Evolutionary conservation across 306 rosid species (phyloP).

Genomic region (Amphicarpaea edgeworthii): DNA sequence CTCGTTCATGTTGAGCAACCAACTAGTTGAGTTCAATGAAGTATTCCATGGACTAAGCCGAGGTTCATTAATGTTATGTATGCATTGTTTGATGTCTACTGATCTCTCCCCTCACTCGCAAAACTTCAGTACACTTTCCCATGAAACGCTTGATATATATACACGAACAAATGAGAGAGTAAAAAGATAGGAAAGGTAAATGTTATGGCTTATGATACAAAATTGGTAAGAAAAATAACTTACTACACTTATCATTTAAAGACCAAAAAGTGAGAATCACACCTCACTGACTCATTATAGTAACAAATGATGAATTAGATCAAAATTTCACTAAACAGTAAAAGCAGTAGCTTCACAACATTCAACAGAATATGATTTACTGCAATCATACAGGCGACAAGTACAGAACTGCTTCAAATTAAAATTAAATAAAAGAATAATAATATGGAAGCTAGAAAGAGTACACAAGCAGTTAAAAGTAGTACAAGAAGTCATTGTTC

Average conservation of each 20-base stretch:
- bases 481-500: conserved; percentile 8
- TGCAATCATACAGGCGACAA: conserved; percentile 18
- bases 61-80: not conserved
- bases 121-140: not conserved
- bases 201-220: not conserved
- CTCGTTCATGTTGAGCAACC: not conserved
- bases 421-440: not conserved
- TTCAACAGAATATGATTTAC: not conserved
- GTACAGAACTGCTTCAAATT: conserved; percentile 28
- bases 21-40: not conserved
- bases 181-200: not conserved
- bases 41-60: not conserved
- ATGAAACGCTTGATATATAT: not conserved
- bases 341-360: not conserved
- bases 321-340: conserved; percentile 7
- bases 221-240: not conserved
- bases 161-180: not conserved
- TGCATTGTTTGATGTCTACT: not conserved
- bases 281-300: not conserved
- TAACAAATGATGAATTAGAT: not conserved
- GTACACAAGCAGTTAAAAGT: not conserved
- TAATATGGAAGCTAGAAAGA: conserved; percentile 5
- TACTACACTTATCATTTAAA: not conserved
- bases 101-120: not conserved
- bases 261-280: not conserved